phyloP scores from a whole-genome alignment of 805 yeast genomes.

The Myxozyma vanderwaltii region DNA sequence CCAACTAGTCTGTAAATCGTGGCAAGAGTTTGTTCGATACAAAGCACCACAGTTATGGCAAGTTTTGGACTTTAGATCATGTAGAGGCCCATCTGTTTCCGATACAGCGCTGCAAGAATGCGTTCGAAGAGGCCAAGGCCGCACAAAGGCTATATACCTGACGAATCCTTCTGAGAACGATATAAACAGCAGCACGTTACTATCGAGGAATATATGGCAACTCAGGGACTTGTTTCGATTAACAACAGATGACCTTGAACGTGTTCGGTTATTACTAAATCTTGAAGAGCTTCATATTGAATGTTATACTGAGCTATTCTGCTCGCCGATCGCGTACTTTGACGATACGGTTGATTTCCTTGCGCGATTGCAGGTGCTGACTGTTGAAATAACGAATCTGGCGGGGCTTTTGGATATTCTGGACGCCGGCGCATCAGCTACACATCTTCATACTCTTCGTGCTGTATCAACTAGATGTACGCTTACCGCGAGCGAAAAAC shows the following conservation, averaged over 20 bases:
- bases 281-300: constrained; percentile 2
- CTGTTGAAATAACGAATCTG: neutral
- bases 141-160: neutral
- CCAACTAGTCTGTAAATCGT: neutral
- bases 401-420: neutral
- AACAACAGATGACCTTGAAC: constrained; percentile 3
- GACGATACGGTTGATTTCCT: neutral
- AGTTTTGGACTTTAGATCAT: constrained; percentile 1
- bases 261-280: neutral
- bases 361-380: neutral
- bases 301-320: neutral
- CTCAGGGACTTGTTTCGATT: neutral
- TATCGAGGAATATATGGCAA: neutral
- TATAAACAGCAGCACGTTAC: neutral
- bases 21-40: neutral
- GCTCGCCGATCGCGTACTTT: neutral
- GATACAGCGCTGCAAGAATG: constrained; percentile 1
- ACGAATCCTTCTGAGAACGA: constrained; percentile 1
- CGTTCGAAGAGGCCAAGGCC: constrained; percentile 1
- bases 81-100: constrained; percentile 4
- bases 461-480: neutral
- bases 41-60: constrained; percentile 1
- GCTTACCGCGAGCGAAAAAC: neutral
- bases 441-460: neutral
- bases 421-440: neutral